Evolutionary conservation across 2,329 filamentous ascomycete species (phyloP), one percentile per base, ranked within the genome.

Genomic region (Mariannaea sp.): DNA sequence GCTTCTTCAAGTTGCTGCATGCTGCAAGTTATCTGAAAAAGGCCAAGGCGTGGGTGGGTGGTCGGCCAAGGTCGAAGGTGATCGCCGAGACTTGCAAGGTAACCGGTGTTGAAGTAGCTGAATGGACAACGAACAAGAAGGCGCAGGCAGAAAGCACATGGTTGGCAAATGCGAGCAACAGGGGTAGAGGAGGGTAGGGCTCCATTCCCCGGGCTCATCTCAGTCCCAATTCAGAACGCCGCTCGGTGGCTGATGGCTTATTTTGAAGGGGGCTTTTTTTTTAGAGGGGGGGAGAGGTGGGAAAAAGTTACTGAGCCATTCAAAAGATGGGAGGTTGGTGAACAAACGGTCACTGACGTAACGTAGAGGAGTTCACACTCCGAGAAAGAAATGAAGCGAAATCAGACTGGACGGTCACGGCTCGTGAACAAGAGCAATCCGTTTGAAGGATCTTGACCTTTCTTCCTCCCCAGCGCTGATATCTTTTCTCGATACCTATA

Each of bases 171-270:
- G 44, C 54, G 47, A 40, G 40, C 35, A 53, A 49, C 49, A 49
- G 40, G 54, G 49, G 35, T n/a, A 24, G n/a, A 38, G 40, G 45
- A 20, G 29, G 36, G 52, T 26, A 41, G 40, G 26, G 27, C 41
- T 51, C 52, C 52, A 50, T 55, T 55, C 52, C 42, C 47, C 42
- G 52, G 46, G 26, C 35, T 27, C 35, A 32, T 55, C 46, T 50
- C 46, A 46, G 51, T 55, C 38, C 52, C 46, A 46, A 55, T 55
- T 42, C 52, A 44, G 41, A 22, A 42, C 33, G 46, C 46, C 46
- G 40, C 47, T 41, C 24, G 53, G 42, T 52, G 48, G 52, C 52
- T 54, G 39, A 54, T 54, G 51, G 51, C 51, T 54, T 54, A 54
- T 54, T 54, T 39, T 54, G 40, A 48, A 45, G 39, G 44, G 40